These are phyloP conservation scores for Populus hybrid DNA, from an alignment of 441 rosid species.

Conservation along the genomic window DNA sequence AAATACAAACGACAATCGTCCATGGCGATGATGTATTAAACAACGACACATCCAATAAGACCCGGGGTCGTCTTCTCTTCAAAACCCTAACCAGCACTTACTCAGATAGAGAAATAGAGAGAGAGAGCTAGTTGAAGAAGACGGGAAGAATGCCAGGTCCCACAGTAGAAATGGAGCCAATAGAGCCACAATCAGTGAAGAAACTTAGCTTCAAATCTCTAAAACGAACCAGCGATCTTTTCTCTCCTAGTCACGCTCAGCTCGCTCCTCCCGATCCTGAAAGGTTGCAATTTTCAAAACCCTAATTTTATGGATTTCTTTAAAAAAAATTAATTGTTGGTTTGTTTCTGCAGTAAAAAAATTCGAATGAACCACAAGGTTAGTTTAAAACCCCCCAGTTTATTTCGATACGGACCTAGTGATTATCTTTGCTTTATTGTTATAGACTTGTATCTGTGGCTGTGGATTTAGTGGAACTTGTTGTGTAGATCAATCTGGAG, in stretches of 20 bases:
- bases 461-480: conserved; percentile 7
- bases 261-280: conserved; percentile 73
- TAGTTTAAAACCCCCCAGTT: conserved; percentile 17
- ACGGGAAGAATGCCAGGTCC: conserved; percentile 46
- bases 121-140: not conserved
- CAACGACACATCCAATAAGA: conserved; percentile 18
- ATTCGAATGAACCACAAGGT: conserved; percentile 91
- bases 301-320: conserved; percentile 1
- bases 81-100: conserved; percentile 21
- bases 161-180: conserved; percentile 68
- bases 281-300: conserved; percentile 41
- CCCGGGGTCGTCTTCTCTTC: not conserved
- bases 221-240: conserved; percentile 84
- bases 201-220: conserved; percentile 84
- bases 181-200: conserved; percentile 90
- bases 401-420: not conserved
- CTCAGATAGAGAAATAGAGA: not conserved
- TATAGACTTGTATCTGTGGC: not conserved
- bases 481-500: conserved; percentile 52
- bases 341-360: conserved; percentile 54
- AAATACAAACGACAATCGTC: not conserved
- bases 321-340: not conserved
- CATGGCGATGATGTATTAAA: too few relatives aligned
- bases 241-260: conserved; percentile 73
- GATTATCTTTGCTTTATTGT: not conserved